A percentile compares a stretch with the other conserved stretches of the same genome.
Evolutionary conservation across 2,329 filamentous ascomycete species (phyloP).

Genomic region (Fusarium vanettenii): DNA sequence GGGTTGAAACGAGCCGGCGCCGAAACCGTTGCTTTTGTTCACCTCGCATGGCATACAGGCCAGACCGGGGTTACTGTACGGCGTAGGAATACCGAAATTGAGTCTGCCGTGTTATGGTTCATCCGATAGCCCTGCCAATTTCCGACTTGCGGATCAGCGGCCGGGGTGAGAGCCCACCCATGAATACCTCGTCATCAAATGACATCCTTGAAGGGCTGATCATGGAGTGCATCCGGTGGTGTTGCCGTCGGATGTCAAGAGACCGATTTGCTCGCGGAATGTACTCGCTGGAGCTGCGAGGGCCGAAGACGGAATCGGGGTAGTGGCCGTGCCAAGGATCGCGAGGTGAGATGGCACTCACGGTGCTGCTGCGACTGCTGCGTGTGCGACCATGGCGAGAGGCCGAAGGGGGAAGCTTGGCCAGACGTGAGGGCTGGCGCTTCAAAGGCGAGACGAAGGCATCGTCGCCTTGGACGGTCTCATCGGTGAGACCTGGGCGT

Average conservation of each 20-base stretch:
- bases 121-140: constrained; percentile 68
- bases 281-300: constrained; percentile 50
- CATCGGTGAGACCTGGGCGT: constrained; percentile 71
- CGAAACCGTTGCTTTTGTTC: constrained; percentile 27
- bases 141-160: constrained; percentile 59
- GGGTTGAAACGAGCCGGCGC: constrained; percentile 39
- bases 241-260: constrained; percentile 44
- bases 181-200: constrained; percentile 58
- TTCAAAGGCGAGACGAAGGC: constrained; percentile 67
- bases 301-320: constrained; percentile 46
- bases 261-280: constrained; percentile 39
- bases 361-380: constrained; percentile 58
- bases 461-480: constrained; percentile 68
- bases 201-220: constrained; percentile 57
- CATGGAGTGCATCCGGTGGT: constrained; percentile 49
- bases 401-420: constrained; percentile 58
- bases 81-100: constrained; percentile 13
- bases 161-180: constrained; percentile 62
- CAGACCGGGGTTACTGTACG: constrained; percentile 20
- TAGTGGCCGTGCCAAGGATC: constrained; percentile 54
- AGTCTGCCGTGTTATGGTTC: constrained; percentile 39
- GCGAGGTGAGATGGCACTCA: constrained; percentile 54
- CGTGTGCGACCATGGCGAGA: constrained; percentile 54
- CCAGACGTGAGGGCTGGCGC: constrained; percentile 64
- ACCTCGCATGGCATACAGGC: constrained; percentile 22